Conservation (phyloP, 2,329 filamentous ascomycete species). For the Helicocarpus griseus region DNA sequence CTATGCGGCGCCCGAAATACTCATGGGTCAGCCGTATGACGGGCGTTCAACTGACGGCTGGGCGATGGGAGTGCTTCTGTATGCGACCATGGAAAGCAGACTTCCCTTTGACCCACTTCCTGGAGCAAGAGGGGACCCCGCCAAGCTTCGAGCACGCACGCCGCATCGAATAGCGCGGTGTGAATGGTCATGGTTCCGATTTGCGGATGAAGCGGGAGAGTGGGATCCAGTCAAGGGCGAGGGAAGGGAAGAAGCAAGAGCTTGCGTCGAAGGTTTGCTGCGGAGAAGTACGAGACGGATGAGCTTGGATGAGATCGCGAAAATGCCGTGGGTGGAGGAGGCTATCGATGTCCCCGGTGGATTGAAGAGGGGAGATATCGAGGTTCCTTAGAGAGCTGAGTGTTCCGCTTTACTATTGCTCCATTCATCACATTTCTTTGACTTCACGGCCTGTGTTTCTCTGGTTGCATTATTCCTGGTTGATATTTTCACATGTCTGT, state of each 20-base stretch:
- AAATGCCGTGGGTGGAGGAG: constrained; percentile 63
- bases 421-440: background rate
- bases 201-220: constrained; percentile 73
- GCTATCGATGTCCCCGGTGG: constrained; percentile 60
- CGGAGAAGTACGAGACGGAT: constrained; percentile 74
- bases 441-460: background rate
- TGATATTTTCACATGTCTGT: too few species aligned
- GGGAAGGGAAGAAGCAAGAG: constrained; percentile 64
- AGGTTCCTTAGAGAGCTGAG: constrained; percentile 28
- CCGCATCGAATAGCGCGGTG: constrained; percentile 91
- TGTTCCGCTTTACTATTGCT: background rate
- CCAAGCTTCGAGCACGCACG: constrained; percentile 68
- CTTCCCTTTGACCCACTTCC: constrained; percentile 88
- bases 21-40: constrained; percentile 91
- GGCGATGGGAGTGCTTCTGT: constrained; percentile 87
- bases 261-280: constrained; percentile 73
- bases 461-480: constrained; percentile 9
- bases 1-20: constrained; percentile 91
- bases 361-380: constrained; percentile 43
- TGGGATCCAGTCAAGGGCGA: constrained; percentile 62
- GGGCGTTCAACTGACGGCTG: constrained; percentile 87
- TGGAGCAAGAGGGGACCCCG: constrained; percentile 59
- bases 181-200: constrained; percentile 91
- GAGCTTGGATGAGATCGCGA: constrained; percentile 62
- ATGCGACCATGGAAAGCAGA: constrained; percentile 85